A percentile compares a stretch with the other conserved stretches of the same genome.
Conservation (phyloP, 306 rosid genomes). For the Prunus mume region DNA sequence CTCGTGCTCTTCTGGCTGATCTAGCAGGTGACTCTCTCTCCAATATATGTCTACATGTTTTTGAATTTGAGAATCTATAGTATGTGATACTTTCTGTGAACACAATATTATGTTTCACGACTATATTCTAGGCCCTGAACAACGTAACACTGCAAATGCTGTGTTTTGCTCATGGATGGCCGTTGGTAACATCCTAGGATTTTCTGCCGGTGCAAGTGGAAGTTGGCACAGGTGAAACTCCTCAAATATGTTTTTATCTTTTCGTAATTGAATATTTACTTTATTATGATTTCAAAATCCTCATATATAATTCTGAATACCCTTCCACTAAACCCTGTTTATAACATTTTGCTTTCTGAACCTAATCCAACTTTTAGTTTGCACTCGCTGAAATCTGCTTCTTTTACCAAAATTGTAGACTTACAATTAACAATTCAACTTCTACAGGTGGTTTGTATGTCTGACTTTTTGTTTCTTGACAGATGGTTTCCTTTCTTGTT, state of each 20-base stretch:
- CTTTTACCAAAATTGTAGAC: neutral
- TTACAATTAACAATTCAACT: neutral
- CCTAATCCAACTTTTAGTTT: neutral
- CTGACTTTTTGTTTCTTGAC: constrained; percentile 27
- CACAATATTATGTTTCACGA: constrained; percentile 3
- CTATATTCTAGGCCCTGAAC: constrained; percentile 72
- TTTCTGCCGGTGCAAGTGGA: constrained; percentile 96
- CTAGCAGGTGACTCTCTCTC: constrained; percentile 58
- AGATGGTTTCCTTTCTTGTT: constrained; percentile 97
- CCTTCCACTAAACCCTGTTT: neutral
- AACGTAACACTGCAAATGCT: constrained; percentile 88
- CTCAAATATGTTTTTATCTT: constrained; percentile 9
- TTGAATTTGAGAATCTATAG: neutral
- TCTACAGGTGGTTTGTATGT: constrained; percentile 20
- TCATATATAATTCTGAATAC: neutral
- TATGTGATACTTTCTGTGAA: constrained; percentile 5
- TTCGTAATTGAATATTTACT: constrained; percentile 12
- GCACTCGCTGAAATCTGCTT: neutral
- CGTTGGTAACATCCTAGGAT: constrained; percentile 93
- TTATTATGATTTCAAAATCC: neutral
- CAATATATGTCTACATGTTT: neutral
- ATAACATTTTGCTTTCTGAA: neutral
- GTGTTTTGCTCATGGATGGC: constrained; percentile 99
- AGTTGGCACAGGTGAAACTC: constrained; percentile 79
- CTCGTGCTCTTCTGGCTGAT: constrained; percentile 99